Evolutionary conservation across 805 yeast species (phyloP).

Genomic region (Wickerhamomyces sydowiorum): DNA sequence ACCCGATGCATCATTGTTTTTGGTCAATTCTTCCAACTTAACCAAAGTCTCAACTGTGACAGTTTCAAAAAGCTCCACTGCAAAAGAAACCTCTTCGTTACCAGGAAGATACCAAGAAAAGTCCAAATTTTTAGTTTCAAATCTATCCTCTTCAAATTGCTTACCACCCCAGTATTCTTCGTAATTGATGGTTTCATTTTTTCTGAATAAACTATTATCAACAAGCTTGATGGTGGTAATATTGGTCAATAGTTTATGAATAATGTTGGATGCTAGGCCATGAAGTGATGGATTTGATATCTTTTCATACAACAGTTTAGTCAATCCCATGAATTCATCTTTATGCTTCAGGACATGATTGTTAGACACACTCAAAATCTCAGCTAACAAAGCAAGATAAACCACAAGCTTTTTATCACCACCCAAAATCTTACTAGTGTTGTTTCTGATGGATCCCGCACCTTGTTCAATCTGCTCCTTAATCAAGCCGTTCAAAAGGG

Average conservation of each 20-base stretch:
- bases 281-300: conserved; percentile 49
- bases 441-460: conserved; percentile 70
- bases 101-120: conserved; percentile 78
- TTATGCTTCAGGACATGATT: conserved; percentile 36
- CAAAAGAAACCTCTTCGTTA: conserved; percentile 48
- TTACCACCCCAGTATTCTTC: conserved; percentile 72
- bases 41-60: conserved; percentile 40
- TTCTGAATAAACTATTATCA: conserved; percentile 50
- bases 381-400: conserved; percentile 64
- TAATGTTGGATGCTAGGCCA: conserved; percentile 51
- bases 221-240: conserved; percentile 53
- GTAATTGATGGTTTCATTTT: conserved; percentile 28
- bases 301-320: conserved; percentile 22
- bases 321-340: conserved; percentile 36
- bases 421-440: conserved; percentile 60
- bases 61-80: conserved; percentile 50
- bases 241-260: conserved; percentile 63
- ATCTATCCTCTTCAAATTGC: conserved; percentile 50
- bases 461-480: conserved; percentile 65
- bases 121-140: conserved; percentile 39
- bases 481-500: conserved; percentile 35
- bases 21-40: conserved; percentile 32
- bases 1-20: conserved; percentile 16
- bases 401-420: conserved; percentile 74
- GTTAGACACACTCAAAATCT: conserved; percentile 67